phyloP scores from a whole-genome alignment of 306 rosid genomes.

The Leucaena leucocephala region DNA sequence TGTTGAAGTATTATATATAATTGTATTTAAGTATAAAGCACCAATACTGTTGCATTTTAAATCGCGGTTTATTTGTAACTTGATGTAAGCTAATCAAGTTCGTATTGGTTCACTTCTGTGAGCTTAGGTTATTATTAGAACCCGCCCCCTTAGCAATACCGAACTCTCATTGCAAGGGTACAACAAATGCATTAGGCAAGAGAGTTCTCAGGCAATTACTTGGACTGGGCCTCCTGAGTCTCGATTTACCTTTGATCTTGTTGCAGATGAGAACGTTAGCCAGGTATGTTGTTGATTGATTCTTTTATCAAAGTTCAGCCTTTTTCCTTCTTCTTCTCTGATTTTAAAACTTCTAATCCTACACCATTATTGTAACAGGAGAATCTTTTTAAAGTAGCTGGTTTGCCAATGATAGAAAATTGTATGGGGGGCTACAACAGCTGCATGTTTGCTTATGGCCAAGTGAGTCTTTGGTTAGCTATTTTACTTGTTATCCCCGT shows the following conservation, averaged over 20 bases:
- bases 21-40: not conserved
- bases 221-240: conserved; percentile 98
- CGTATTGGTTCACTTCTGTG: conserved; percentile 24
- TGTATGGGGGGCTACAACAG: conserved; percentile 97
- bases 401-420: conserved; percentile 94
- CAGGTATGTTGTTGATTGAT: conserved; percentile 58
- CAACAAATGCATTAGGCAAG: conserved; percentile 80
- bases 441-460: conserved; percentile 99
- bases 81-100: conserved; percentile 23
- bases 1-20: not conserved
- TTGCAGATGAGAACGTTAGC: conserved; percentile 94
- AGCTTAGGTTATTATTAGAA: conserved; percentile 83
- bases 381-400: conserved; percentile 88
- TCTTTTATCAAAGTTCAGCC: not conserved
- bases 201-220: conserved; percentile 73
- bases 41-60: not conserved
- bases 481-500: conserved; percentile 16
- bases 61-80: not conserved
- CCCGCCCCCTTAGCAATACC: conserved; percentile 83
- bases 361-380: conserved; percentile 59
- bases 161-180: conserved; percentile 90
- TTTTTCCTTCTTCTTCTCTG: not conserved
- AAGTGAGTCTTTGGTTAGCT: conserved; percentile 60
- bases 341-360: conserved; percentile 31
- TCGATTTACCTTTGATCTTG: conserved; percentile 88